phyloP scores from a whole-genome alignment of 495 filamentous ascomycete species.

The Cladorrhinum samala region DNA sequence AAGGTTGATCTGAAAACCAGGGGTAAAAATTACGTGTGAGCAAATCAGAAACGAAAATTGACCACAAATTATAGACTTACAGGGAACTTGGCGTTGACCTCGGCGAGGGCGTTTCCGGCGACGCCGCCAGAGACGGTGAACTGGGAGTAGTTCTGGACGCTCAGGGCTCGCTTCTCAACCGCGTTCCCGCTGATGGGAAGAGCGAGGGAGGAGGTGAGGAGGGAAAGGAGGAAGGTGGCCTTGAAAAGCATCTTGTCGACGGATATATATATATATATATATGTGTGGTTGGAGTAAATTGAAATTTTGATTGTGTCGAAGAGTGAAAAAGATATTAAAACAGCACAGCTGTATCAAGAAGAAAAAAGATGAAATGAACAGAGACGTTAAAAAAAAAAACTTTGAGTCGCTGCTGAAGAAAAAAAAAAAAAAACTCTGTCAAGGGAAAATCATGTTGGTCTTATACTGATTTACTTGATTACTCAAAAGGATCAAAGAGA shows the following conservation, averaged over 20 bases:
- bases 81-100: constrained; percentile 40
- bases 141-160: constrained; percentile 20
- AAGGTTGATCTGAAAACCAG: constrained; percentile 29
- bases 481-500: not conserved
- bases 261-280: not conserved
- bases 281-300: constrained; percentile 1
- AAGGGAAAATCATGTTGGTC: not conserved
- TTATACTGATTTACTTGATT: not conserved
- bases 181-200: constrained; percentile 10
- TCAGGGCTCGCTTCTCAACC: constrained; percentile 13
- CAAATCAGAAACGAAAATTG: not conserved
- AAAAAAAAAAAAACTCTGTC: not conserved
- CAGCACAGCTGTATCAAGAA: constrained; percentile 25
- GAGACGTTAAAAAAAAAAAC: constrained; percentile 3
- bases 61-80: constrained; percentile 16
- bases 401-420: not conserved
- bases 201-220: constrained; percentile 23
- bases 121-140: constrained; percentile 39
- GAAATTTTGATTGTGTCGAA: not conserved
- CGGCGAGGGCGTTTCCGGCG: constrained; percentile 37
- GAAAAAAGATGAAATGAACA: constrained; percentile 1
- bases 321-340: constrained; percentile 6
- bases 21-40: not conserved
- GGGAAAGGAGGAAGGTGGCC: constrained; percentile 24
- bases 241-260: constrained; percentile 27